These are phyloP conservation scores for Ramaria sp. DNA, from an alignment of 768 basidiomycete genomes.

Conservation along the genomic window DNA sequence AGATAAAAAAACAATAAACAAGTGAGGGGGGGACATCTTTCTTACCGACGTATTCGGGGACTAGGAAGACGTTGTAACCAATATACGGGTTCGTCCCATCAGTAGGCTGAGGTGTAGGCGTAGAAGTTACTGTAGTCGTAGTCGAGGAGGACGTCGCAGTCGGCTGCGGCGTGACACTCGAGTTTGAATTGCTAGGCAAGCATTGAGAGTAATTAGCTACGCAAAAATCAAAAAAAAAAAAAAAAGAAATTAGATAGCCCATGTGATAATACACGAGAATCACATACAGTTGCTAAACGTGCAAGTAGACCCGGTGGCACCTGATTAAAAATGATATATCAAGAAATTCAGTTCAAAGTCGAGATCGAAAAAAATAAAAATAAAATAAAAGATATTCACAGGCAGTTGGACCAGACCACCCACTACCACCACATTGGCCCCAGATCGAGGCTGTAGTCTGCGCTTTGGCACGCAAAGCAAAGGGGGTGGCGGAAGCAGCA, in stretches of 20 bases:
- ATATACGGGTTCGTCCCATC: constrained; percentile 41
- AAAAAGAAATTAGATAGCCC: no score
- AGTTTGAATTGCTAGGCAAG: constrained; percentile 11
- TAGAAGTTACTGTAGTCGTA: constrained; percentile 11
- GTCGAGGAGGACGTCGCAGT: constrained; percentile 10
- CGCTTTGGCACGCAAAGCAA: constrained; percentile 34
- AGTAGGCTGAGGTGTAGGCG: constrained; percentile 19
- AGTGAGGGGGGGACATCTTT: no score
- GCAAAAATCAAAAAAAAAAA: neutral
- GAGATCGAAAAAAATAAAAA: no score
- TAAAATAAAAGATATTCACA: constrained; percentile 15
- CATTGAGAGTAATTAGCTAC: constrained; percentile 13
- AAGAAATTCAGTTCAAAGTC: constrained; percentile 1
- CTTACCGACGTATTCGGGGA: constrained; percentile 1
- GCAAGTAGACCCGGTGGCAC: constrained; percentile 13
- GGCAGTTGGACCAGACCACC: constrained; percentile 30
- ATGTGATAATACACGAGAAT: neutral
- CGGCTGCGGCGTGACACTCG: constrained; percentile 11
- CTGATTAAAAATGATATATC: neutral
- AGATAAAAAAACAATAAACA: no score
- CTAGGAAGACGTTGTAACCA: constrained; percentile 30
- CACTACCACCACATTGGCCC: constrained; percentile 44
- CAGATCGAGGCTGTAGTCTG: constrained; percentile 25
- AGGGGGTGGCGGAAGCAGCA: constrained; percentile 30
- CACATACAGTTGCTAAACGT: constrained; percentile 8